Base-by-base conservation (phyloP, 805 yeast genomes). In the Saccharomycopsis schoenii region DNA sequence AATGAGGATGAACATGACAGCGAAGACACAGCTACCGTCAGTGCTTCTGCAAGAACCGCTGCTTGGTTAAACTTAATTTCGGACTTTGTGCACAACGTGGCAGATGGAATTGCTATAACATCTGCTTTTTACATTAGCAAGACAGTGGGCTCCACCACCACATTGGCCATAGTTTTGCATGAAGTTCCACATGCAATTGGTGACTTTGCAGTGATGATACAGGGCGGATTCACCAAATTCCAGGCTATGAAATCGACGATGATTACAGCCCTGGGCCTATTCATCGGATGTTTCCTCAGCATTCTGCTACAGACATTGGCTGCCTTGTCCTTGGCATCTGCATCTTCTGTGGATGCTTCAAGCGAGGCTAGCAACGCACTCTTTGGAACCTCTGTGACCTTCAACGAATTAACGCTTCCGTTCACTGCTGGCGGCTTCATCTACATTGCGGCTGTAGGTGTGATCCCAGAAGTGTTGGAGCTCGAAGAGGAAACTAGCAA, bases 111-210 rank as follows among this genome's bases (percentile, higher is more conserved):
- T 9, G 89, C 93, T 1, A 78, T 88, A 56, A 81, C 90, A 1
- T 81, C 92, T 0, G 80, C 91, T 5, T 88, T 88, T 69, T 83
- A 83, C 70, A 79, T 78, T 55, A 77, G 85, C 50, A 77, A 79
- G 58, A 74, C 72, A 55, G 83, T 81, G 17, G 94, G 94, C 0
- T 81, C 86, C 25, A 78, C 86, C 1, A 85, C 92, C 0, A 81
- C 87, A 24, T 72, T 86, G 42, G 89, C 92, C 1, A 85, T 87
- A 36, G 78, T 86, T 64, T 80, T 85, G 71, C 94, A 88, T 69
- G 94, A 88, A 69, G 80, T 87, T 57, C 94, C 94, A 5, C 94
- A 88, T 69, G 90, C 86, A 68, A 80, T 88, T 63, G 92, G 93
- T 56, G 94, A 88, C 68, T 88, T 84, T 72, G 92, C 91, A 0